Evolutionary conservation across 257 asterid species (phyloP).

Genomic region (Voacanga thouarsii): DNA sequence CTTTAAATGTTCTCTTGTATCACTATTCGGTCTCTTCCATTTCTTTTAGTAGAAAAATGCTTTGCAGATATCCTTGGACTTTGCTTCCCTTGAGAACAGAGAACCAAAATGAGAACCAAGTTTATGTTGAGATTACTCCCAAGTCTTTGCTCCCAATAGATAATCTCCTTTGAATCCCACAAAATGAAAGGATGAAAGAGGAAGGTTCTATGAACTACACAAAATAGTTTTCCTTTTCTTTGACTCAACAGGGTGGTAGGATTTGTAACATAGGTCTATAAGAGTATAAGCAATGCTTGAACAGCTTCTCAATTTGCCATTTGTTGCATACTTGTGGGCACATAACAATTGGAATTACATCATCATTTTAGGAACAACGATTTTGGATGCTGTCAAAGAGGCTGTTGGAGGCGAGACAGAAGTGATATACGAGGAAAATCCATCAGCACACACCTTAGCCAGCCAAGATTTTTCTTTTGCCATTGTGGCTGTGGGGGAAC

Average conservation of each 20-base stretch:
- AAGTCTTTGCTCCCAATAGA: not conserved
- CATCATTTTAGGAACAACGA: slow-evolving; percentile 58
- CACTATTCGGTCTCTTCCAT: too few relatives aligned
- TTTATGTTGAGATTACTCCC: not conserved
- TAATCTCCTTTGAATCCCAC: not conserved
- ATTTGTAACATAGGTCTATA: not conserved
- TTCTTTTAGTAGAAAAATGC: not conserved
- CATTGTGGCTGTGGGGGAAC: slow-evolving; percentile 74
- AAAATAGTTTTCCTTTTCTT: not conserved
- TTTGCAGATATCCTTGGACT: not conserved
- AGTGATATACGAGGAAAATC: slow-evolving; percentile 58
- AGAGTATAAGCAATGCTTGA: not conserved
- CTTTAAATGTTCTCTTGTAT: too few relatives aligned
- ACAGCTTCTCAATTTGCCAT: not conserved
- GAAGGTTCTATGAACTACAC: not conserved
- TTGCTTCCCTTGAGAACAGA: not conserved
- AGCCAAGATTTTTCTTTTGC: slow-evolving; percentile 61
- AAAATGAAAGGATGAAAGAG: not conserved
- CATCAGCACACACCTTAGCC: slow-evolving; percentile 49
- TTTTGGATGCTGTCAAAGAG: slow-evolving; percentile 73
- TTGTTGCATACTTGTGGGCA: too few relatives aligned
- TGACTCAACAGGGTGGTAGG: not conserved
- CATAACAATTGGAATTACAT: not conserved
- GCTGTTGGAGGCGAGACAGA: slow-evolving; percentile 53
- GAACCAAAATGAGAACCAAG: not conserved